Conservation (phyloP, 805 yeast species). For the Cyberlindnera mrakii region DNA sequence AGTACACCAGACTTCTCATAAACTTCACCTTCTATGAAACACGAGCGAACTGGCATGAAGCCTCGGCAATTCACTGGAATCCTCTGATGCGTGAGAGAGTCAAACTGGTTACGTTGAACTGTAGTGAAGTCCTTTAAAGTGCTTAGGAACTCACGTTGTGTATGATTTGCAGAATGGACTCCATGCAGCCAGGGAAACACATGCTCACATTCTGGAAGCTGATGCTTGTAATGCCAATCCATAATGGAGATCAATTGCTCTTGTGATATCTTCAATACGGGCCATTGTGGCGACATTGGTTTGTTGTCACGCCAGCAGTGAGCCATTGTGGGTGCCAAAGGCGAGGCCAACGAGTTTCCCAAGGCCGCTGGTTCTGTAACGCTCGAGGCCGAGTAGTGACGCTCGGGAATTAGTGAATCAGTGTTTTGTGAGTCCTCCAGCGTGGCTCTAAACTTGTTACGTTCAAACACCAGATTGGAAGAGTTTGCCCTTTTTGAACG, state of each 20-base stretch:
- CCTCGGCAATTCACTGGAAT: constrained; percentile 19
- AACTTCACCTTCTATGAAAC: constrained; percentile 11
- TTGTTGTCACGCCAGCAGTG: constrained; percentile 13
- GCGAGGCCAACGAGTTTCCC: constrained; percentile 10
- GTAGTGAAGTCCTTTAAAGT: constrained; percentile 18
- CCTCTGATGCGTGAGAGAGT: constrained; percentile 14
- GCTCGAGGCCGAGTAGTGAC: constrained; percentile 13
- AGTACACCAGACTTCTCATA: constrained; percentile 34
- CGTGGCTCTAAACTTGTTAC: constrained; percentile 18
- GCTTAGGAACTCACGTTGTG: constrained; percentile 19
- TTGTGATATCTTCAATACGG: constrained; percentile 17
- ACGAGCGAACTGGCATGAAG: constrained; percentile 22
- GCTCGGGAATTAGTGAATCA: not conserved
- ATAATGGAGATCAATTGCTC: constrained; percentile 13
- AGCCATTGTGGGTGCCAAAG: constrained; percentile 16
- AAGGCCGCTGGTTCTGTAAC: constrained; percentile 1
- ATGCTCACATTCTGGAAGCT: constrained; percentile 55
- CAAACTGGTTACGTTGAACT: constrained; percentile 18
- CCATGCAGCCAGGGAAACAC: constrained; percentile 95
- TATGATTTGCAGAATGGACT: constrained; percentile 22
- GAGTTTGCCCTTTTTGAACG: constrained; percentile 22
- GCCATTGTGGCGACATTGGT: constrained; percentile 7
- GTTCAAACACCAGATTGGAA: constrained; percentile 15
- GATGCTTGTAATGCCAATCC: constrained; percentile 21
- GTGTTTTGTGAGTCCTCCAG: constrained; percentile 3